Percentiles rank a stretch among this genome's conserved stretches.
These are phyloP conservation scores for Sporothrix pseudoabietina DNA, from an alignment of 2,329 filamentous ascomycete genomes.

Conservation along the genomic window DNA sequence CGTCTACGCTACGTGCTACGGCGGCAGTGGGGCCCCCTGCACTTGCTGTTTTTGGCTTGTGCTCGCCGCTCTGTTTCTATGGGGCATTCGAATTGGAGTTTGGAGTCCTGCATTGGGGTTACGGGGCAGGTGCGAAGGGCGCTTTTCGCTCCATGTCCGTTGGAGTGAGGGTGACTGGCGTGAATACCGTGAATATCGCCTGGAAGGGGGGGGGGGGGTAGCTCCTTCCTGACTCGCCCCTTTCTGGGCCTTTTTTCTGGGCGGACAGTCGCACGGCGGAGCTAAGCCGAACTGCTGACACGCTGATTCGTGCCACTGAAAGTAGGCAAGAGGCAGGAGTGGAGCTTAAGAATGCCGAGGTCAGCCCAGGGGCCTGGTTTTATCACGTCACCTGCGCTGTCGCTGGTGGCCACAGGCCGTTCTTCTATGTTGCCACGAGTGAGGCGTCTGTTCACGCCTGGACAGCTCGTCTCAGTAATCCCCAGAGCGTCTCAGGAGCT, in stretches of 20 bases:
- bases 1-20: not conserved
- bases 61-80: conserved; percentile 10
- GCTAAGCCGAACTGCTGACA: conserved; percentile 45
- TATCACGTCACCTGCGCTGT: conserved; percentile 27
- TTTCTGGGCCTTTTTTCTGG: conserved; percentile 7
- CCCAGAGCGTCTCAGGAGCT: not conserved
- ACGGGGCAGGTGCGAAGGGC: conserved; percentile 16
- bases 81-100: conserved; percentile 20
- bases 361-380: conserved; percentile 35
- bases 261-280: conserved; percentile 18
- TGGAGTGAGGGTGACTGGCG: not conserved
- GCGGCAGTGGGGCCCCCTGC: not conserved
- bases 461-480: not conserved
- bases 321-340: not conserved
- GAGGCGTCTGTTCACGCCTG: not conserved
- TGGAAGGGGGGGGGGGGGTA: not conserved
- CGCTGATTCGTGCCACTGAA: conserved; percentile 46
- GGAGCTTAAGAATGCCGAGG: conserved; percentile 42
- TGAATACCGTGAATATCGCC: not conserved
- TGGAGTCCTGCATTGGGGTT: conserved; percentile 2
- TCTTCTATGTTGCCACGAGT: conserved; percentile 17
- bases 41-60: conserved; percentile 27
- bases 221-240: not conserved
- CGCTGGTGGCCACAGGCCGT: not conserved
- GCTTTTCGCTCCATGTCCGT: conserved; percentile 1